These are phyloP conservation scores for Puccinia triticina DNA, from an alignment of 1,284 basidiomycete species.

Conservation along the genomic window DNA sequence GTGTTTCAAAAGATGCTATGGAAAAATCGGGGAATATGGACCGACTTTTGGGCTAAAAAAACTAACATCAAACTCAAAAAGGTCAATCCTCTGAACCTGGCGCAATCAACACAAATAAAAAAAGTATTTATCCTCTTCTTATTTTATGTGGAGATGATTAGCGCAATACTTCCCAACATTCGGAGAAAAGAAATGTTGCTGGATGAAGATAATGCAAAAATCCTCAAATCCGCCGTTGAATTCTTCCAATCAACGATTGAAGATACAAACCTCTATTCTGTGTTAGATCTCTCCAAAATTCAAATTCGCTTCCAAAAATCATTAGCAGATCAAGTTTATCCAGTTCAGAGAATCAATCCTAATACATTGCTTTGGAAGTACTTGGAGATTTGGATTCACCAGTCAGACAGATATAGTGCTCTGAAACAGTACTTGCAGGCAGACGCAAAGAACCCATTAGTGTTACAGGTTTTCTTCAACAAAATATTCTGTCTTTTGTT, in stretches of 20 bases:
- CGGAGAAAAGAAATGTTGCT: background rate
- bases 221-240: background rate
- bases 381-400: background rate
- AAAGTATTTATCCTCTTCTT: background rate
- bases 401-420: background rate
- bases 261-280: too few species aligned
- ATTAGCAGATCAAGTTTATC: too few species aligned
- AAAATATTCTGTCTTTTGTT: background rate
- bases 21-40: background rate
- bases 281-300: too few species aligned
- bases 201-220: background rate
- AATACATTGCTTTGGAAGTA: background rate
- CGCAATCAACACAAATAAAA: background rate
- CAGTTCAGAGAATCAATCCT: background rate
- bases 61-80: too few species aligned
- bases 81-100: background rate
- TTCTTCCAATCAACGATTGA: background rate
- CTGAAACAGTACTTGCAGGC: background rate
- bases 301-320: too few species aligned
- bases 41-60: background rate
- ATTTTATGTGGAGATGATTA: background rate
- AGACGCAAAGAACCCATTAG: background rate
- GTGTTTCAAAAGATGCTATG: background rate
- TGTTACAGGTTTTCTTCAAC: background rate
- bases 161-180: background rate